Base-by-base conservation (phyloP, 768 basidiomycete species). In the Russula foetens region DNA sequence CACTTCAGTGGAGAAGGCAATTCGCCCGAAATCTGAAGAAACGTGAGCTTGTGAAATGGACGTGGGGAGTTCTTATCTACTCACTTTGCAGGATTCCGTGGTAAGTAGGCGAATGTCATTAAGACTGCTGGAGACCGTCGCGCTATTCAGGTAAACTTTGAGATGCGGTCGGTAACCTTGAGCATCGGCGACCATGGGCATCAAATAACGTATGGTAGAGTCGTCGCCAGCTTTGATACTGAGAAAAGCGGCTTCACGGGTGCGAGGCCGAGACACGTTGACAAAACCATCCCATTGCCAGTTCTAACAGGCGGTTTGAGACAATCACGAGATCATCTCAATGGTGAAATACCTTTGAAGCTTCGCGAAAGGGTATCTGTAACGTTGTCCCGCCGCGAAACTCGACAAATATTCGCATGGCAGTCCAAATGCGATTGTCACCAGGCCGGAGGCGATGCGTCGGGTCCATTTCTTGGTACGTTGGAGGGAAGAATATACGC, bases 291-390 rank as follows among this genome's bases (percentile, higher is more conserved):
- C 96, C 86, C 88, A 98, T 70, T 86, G 84, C 96, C 96, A 98
- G 71, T 98, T 89, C 88, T 92, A 57, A 15, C 39, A 48, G 38
- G 48, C 9, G 38, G 21, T 17, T 53, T 31, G 31, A 58, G 47
- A 23, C 29, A 24, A 47, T 17, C 38, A 35, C 19, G 4, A 53
- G 28, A 24, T 24, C 35, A 58, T 12, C 7, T 58, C 5, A 14
- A 45, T 29, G 28, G 7, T n/a, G 5, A 31, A 47, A 56, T 63
- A 85, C 89, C 79, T 98, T 98, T 0, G 93, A 97, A 1, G 84
- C 72, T 72, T 98, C 96, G 11, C 93, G 83, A 59, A 95, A 95
- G 3, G 96, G 96, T n/a, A 97, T 76, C 44, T 90, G 81, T 11
- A 98, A 68, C 0, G 81, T 84, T 0, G 91, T 90, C 26, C 85